Evolutionary conservation across 345 rosid genomes (phyloP).

Genomic region (Camelina laxa): DNA sequence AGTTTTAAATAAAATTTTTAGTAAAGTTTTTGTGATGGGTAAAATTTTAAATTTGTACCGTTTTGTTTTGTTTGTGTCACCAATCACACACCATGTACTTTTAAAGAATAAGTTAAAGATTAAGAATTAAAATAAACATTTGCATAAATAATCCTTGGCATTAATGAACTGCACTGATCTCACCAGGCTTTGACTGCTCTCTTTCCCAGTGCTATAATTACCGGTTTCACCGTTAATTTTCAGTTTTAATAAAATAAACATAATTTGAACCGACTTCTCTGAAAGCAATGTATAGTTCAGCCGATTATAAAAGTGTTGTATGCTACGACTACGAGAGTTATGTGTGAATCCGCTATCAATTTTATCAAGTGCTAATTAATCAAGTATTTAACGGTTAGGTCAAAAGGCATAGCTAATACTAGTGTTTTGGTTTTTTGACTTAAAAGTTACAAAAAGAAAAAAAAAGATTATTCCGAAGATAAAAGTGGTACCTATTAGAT

Average conservation of each 20-base stretch:
- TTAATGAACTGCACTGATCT: conserved; percentile 25
- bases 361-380: background rate
- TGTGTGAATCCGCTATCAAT: background rate
- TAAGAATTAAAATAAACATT: conserved; percentile 11
- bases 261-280: background rate
- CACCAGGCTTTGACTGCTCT: conserved; percentile 13
- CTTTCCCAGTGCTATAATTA: background rate
- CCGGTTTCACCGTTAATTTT: conserved; percentile 17
- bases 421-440: background rate
- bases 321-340: background rate
- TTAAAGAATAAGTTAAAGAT: background rate
- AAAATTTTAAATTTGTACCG: too few relatives aligned
- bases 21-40: too few relatives aligned
- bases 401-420: background rate
- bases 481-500: background rate
- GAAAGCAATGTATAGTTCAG: background rate
- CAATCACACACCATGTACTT: too few relatives aligned
- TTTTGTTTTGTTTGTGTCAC: too few relatives aligned
- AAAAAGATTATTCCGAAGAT: background rate
- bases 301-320: background rate
- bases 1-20: too few relatives aligned
- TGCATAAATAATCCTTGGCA: conserved; percentile 8
- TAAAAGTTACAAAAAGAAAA: too few relatives aligned
- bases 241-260: background rate
- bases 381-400: background rate